phyloP scores from a whole-genome alignment of 2,329 filamentous ascomycete species.

The Colletotrichum lini region DNA sequence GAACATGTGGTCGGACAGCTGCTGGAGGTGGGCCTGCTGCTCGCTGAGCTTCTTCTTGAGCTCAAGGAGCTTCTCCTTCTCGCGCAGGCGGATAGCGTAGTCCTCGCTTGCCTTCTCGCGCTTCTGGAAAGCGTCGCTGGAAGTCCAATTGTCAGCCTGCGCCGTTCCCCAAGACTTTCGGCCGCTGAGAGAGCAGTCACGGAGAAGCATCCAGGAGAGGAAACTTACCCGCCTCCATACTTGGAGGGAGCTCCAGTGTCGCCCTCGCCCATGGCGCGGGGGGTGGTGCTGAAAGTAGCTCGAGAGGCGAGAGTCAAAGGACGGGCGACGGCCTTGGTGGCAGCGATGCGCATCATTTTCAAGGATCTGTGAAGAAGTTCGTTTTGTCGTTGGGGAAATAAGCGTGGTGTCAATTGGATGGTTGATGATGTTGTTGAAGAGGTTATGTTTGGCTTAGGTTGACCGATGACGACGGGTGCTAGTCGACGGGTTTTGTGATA shows the following conservation, averaged over 20 bases:
- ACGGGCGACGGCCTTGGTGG: conserved; percentile 68
- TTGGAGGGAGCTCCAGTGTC: conserved; percentile 76
- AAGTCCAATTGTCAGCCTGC: conserved; percentile 36
- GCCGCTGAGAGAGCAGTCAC: not conserved
- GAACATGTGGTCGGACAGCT: conserved; percentile 90
- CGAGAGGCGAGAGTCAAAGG: conserved; percentile 64
- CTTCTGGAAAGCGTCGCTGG: conserved; percentile 91
- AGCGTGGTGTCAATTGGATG: conserved; percentile 31
- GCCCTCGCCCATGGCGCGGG: conserved; percentile 76
- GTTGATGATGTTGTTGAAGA: conserved; percentile 22
- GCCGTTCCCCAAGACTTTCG: not conserved
- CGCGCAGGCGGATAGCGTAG: conserved; percentile 86
- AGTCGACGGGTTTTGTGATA: conserved; percentile 39
- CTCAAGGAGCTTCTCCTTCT: conserved; percentile 88
- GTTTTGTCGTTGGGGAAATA: conserved; percentile 30
- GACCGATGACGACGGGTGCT: conserved; percentile 39
- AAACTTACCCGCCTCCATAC: conserved; percentile 68
- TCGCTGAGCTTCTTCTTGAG: conserved; percentile 81
- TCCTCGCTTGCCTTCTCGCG: conserved; percentile 92
- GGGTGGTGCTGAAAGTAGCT: conserved; percentile 75
- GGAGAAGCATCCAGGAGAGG: not conserved
- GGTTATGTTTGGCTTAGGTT: conserved; percentile 10
- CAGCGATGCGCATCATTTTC: conserved; percentile 77
- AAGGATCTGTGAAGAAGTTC: conserved; percentile 33
- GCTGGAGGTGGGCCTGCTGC: conserved; percentile 87